phyloP scores from a whole-genome alignment of 768 basidiomycete species.

The Lyophyllum semitale region DNA sequence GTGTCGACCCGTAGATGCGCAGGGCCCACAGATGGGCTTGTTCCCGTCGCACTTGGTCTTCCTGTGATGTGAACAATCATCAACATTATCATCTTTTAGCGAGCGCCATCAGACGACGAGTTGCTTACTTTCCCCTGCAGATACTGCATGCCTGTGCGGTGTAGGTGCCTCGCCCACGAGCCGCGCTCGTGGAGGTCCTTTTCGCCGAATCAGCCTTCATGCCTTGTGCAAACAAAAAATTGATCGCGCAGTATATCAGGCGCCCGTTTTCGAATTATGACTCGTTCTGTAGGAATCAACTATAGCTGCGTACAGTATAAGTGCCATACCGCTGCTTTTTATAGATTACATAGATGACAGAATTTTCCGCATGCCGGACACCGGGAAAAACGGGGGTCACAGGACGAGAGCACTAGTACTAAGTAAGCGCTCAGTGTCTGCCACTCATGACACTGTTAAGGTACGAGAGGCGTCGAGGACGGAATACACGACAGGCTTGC shows the following conservation, averaged over 20 bases:
- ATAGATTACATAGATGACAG: no score
- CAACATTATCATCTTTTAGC: neutral
- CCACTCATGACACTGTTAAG: no score
- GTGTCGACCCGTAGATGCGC: slow-evolving; percentile 36
- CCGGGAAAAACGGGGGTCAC: no score
- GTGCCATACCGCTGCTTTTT: neutral
- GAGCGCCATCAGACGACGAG: slow-evolving; percentile 1
- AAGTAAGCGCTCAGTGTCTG: no score
- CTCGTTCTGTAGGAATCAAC: neutral
- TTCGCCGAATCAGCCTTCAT: slow-evolving; percentile 27
- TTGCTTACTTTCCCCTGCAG: slow-evolving; percentile 41
- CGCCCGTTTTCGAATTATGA: slow-evolving; percentile 1
- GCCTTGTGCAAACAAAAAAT: slow-evolving; percentile 1
- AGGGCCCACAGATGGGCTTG: slow-evolving; percentile 45
- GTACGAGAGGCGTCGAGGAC: no score
- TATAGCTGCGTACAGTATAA: neutral
- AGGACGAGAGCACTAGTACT: no score
- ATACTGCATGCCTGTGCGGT: slow-evolving; percentile 38
- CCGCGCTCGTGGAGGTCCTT: slow-evolving; percentile 18
- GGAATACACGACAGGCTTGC: no score
- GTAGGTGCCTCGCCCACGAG: slow-evolving; percentile 38
- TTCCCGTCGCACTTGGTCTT: slow-evolving; percentile 49
- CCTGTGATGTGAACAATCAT: slow-evolving; percentile 22
- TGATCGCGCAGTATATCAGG: slow-evolving; percentile 8
- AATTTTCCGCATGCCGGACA: no score